A percentile compares a stretch with the other conserved stretches of the same genome.
These are phyloP conservation scores for Pseudogymnoascus sp. DNA, from an alignment of 2,329 filamentous ascomycete genomes.

Conservation along the genomic window DNA sequence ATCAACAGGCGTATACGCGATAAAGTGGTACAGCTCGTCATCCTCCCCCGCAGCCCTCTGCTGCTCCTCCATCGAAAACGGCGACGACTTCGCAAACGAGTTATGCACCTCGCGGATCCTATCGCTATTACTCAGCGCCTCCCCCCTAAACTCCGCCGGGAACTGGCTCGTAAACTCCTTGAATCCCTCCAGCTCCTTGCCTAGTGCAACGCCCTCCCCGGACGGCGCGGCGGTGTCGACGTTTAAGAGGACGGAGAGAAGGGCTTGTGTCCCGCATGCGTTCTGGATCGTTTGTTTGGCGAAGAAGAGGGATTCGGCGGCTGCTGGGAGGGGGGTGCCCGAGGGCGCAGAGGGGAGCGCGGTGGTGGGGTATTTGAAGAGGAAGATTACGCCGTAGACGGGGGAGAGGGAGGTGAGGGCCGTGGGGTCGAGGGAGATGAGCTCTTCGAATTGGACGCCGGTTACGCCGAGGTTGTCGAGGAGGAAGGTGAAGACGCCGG, in stretches of 20 bases:
- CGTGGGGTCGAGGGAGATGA: constrained; percentile 77
- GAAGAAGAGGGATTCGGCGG: constrained; percentile 78
- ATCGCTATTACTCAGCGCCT: constrained; percentile 60
- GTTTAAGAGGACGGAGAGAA: constrained; percentile 87
- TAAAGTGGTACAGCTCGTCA: constrained; percentile 95
- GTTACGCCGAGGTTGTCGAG: constrained; percentile 88
- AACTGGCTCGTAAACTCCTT: constrained; percentile 65
- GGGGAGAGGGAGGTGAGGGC: constrained; percentile 63
- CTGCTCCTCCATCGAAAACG: constrained; percentile 87
- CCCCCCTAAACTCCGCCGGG: constrained; percentile 57
- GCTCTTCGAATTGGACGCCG: constrained; percentile 93
- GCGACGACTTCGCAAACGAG: constrained; percentile 66
- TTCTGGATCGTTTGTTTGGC: constrained; percentile 97
- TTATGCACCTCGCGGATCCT: constrained; percentile 58
- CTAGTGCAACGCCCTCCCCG: constrained; percentile 47
- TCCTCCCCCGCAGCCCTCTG: constrained; percentile 59
- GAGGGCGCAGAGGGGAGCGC: constrained; percentile 63
- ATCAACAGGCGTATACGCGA: constrained; percentile 80
- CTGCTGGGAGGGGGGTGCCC: constrained; percentile 69
- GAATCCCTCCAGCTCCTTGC: constrained; percentile 53
- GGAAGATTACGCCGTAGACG: constrained; percentile 93
- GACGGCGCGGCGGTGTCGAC: constrained; percentile 41
- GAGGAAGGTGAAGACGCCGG: constrained; percentile 94
- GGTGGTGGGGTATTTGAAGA: constrained; percentile 90
- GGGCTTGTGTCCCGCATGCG: constrained; percentile 91